Evolutionary conservation across 805 yeast genomes (phyloP), one percentile per base, ranked within the genome.

Genomic region (Kazachstania taianensis): DNA sequence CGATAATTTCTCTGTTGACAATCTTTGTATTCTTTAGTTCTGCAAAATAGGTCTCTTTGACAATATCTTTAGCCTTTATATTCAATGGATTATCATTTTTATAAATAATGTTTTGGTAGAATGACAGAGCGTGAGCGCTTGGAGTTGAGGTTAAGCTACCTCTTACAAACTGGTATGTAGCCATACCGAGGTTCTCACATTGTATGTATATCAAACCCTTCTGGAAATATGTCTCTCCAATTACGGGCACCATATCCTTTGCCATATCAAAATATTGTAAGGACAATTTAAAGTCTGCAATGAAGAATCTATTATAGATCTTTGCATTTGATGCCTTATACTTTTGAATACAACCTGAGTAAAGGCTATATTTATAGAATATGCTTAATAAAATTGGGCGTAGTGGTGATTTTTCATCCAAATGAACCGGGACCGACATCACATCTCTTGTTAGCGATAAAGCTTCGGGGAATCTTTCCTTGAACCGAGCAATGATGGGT

Each of bases 311-410:
- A 32, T 49, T 43, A 7, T 46, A 70, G 2, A 66, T 53, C 35
- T 65, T 61, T 20, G 74, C 77, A 20, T 68, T 58, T 31, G 67
- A 50, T 1, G 73, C 57, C 43, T 75, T 63, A 48, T 77, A 78
- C 29, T 84, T 67, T 5, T 76, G 69, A 7, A 73, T 59, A 27
- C 75, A 73, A 4, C 82, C 84, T 29, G 77, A 57, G 40, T 69
- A 70, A 2, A 78, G 53, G 14, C 54, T 35, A 35, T 55, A 56
- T 23, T 49, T 38, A 27, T 52, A 53, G 23, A 43, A 38, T 2
- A 45, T 32, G 18, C 30, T 43, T 38, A 13, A 12, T 10, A 36
- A 7, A 3, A 26, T 8, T 12, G 29, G 15, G 9, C 15, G 37
- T 36, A 17, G 41, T 18, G 9, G 33, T 38, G 17, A 46, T 33